phyloP scores from a whole-genome alignment of 805 yeast species.

The Saccharomycopsis fibuligera region DNA sequence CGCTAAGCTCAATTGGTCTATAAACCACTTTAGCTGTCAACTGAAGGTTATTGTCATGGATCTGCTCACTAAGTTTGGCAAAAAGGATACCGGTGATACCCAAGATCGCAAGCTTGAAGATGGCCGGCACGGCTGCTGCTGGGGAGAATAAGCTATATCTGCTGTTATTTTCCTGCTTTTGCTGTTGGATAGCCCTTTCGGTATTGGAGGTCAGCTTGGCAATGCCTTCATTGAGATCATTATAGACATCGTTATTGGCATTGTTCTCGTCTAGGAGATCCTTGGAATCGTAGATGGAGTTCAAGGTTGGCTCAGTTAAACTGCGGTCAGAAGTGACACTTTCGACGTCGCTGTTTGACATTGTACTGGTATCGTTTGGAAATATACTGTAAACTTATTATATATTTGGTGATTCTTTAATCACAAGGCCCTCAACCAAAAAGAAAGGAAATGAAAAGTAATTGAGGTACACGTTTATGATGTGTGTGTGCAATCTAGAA shows the following conservation, averaged over 20 bases:
- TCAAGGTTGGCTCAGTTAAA: constrained; percentile 14
- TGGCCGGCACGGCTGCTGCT: background rate
- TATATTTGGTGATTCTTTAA: no score
- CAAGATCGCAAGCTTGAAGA: constrained; percentile 6
- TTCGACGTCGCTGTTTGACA: background rate
- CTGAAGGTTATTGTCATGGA: constrained; percentile 11
- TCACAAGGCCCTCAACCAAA: no score
- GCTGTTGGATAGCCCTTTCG: background rate
- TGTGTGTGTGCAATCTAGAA: no score
- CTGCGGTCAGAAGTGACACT: background rate
- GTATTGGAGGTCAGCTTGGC: constrained; percentile 2
- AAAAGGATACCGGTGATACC: constrained; percentile 17
- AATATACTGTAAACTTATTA: no score
- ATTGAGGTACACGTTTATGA: no score
- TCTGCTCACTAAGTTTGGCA: constrained; percentile 12
- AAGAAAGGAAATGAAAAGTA: no score
- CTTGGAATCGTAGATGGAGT: constrained; percentile 16
- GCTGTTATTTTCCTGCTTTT: background rate
- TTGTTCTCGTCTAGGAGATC: constrained; percentile 16
- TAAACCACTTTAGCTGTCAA: constrained; percentile 12
- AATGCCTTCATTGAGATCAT: constrained; percentile 9
- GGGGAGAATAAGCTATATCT: background rate
- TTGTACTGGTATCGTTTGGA: background rate
- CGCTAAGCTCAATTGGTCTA: constrained; percentile 10
- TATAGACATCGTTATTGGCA: constrained; percentile 12